Conservation (phyloP, 148 eudicot species). For the Spergularia marina region DNA sequence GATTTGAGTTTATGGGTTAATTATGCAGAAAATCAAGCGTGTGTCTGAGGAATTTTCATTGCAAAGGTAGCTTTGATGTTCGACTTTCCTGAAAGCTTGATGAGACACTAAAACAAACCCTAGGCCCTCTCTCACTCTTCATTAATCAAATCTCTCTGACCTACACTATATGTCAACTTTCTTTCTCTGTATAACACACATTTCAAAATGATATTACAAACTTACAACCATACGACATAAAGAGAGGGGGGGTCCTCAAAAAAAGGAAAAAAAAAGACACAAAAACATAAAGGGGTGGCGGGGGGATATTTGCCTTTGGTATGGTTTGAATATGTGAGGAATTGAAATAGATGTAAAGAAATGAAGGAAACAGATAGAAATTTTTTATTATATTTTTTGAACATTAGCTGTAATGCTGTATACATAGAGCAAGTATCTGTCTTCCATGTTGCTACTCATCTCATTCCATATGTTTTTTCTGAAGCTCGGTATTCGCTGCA, state of each 20-base stretch:
- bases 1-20: constrained; percentile 15
- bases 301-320: no score
- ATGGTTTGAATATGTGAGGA: no score
- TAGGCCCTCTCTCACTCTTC: background rate
- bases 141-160: background rate
- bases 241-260: no score
- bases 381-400: background rate
- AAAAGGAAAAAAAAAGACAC: no score
- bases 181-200: no score
- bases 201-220: no score
- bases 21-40: constrained; percentile 33
- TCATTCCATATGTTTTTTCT: background rate
- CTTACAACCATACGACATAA: no score
- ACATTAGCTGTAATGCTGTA: no score
- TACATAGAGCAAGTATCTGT: background rate
- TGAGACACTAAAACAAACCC: background rate
- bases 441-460: background rate
- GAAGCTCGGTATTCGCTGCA: constrained; percentile 49
- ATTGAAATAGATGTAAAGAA: no score
- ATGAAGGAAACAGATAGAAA: no score
- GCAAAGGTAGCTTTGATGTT: constrained; percentile 31
- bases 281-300: no score
- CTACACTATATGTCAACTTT: background rate
- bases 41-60: constrained; percentile 36
- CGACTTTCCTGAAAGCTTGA: background rate